Percentiles rank a stretch among this genome's conserved stretches.
These are phyloP conservation scores for Agaricus blazei DNA, from an alignment of 768 basidiomycete species.

Conservation along the genomic window DNA sequence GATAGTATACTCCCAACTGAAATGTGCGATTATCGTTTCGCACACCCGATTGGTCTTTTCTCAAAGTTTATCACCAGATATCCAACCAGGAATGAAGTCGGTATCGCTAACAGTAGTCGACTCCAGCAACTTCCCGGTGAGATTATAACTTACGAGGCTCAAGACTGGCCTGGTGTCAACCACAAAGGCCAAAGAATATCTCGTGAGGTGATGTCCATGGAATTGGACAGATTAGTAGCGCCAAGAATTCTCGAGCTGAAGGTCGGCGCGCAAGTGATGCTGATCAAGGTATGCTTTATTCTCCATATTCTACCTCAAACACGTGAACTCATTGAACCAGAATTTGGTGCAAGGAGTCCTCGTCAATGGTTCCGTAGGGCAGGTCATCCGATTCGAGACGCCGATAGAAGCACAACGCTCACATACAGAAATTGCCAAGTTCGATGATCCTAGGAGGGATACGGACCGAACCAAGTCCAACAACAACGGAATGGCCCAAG, in stretches of 20 bases:
- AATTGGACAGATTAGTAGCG: constrained; percentile 61
- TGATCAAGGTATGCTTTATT: constrained; percentile 48
- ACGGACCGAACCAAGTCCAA: background rate
- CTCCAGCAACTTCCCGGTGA: constrained; percentile 36
- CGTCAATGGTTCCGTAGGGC: constrained; percentile 69
- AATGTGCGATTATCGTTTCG: constrained; percentile 39
- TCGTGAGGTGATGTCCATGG: constrained; percentile 31
- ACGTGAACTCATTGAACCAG: constrained; percentile 26
- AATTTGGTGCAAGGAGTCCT: constrained; percentile 64
- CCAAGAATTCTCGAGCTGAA: constrained; percentile 42
- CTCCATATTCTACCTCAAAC: background rate
- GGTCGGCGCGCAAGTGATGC: constrained; percentile 84
- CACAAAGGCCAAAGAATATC: constrained; percentile 32
- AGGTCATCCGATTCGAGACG: constrained; percentile 42
- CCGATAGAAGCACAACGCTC: constrained; percentile 35
- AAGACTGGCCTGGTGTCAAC: constrained; percentile 42
- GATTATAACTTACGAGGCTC: constrained; percentile 34
- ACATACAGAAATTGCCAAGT: constrained; percentile 30
- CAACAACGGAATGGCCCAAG: background rate
- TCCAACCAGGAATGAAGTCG: constrained; percentile 69
- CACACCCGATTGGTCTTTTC: background rate
- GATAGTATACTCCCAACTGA: constrained; percentile 83
- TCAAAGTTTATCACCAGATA: constrained; percentile 37
- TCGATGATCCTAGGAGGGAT: background rate
- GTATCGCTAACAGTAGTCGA: constrained; percentile 54